Evolutionary conservation across 73 alveolate genomes (phyloP).

Genomic region (Blepharisma stoltei): DNA sequence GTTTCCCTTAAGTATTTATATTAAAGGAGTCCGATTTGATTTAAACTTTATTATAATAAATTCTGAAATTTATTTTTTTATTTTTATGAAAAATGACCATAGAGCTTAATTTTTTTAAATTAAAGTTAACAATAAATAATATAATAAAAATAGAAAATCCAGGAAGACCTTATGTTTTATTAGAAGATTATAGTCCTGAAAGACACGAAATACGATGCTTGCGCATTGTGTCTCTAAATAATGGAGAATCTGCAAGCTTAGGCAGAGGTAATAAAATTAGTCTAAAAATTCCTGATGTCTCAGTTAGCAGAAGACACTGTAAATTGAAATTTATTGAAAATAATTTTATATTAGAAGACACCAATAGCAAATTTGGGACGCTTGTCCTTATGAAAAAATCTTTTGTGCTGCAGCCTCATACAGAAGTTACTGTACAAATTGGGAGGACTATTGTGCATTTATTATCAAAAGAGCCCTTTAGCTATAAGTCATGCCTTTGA

Average conservation of each 20-base stretch:
- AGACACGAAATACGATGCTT: not conserved
- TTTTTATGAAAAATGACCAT: too few relatives aligned
- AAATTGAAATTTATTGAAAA: conserved; percentile 33
- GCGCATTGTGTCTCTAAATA: not conserved
- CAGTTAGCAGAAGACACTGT: conserved; percentile 45
- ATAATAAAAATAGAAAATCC: conserved; percentile 19
- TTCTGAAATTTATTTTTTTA: too few relatives aligned
- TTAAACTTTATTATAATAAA: too few relatives aligned
- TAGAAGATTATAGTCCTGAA: conserved; percentile 32
- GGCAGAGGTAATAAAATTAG: conserved; percentile 64
- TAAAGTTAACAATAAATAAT: too few relatives aligned
- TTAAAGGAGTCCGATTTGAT: not conserved
- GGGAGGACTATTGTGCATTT: conserved; percentile 11
- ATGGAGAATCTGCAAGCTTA: conserved; percentile 25
- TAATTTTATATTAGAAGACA: conserved; percentile 47
- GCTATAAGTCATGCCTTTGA: not conserved
- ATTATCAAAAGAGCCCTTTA: not conserved
- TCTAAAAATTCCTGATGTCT: conserved; percentile 44
- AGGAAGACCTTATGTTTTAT: conserved; percentile 27
- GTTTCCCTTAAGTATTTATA: not conserved
- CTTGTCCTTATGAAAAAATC: conserved; percentile 40
- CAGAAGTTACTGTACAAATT: conserved; percentile 7
- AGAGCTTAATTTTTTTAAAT: too few relatives aligned
- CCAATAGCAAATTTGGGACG: conserved; percentile 50
- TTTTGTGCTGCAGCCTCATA: not conserved